Conservation (phyloP, 2,329 filamentous ascomycete genomes). For the Botrytis galanthina region DNA sequence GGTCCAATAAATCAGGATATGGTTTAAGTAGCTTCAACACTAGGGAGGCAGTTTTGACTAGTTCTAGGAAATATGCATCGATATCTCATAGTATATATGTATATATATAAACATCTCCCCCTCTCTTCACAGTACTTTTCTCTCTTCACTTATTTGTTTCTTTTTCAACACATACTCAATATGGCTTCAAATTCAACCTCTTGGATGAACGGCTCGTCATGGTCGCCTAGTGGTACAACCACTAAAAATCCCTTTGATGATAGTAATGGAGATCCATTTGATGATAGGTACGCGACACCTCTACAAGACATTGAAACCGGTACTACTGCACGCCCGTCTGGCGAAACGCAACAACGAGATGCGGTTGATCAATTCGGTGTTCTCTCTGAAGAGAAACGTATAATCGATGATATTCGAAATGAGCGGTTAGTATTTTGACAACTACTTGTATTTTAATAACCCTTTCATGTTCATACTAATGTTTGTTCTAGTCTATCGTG, state of each 20-base stretch:
- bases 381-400: constrained; percentile 1
- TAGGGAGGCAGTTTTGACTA: background rate
- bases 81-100: background rate
- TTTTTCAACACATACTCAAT: background rate
- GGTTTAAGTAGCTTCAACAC: background rate
- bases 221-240: background rate
- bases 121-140: background rate
- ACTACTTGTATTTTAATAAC: background rate
- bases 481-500: background rate
- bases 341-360: constrained; percentile 19
- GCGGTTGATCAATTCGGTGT: constrained; percentile 13
- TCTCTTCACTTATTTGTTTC: background rate
- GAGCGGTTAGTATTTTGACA: constrained; percentile 17
- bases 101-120: background rate
- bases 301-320: constrained; percentile 3
- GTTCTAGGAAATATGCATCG: background rate
- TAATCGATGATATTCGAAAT: constrained; percentile 24
- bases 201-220: background rate
- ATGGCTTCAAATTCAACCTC: background rate
- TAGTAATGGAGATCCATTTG: constrained; percentile 4
- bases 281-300: background rate
- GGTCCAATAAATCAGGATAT: background rate
- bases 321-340: constrained; percentile 2
- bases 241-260: background rate
- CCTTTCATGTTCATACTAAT: background rate